Conservation (phyloP, 495 filamentous ascomycete genomes). For the Aeminium ludgeri region DNA sequence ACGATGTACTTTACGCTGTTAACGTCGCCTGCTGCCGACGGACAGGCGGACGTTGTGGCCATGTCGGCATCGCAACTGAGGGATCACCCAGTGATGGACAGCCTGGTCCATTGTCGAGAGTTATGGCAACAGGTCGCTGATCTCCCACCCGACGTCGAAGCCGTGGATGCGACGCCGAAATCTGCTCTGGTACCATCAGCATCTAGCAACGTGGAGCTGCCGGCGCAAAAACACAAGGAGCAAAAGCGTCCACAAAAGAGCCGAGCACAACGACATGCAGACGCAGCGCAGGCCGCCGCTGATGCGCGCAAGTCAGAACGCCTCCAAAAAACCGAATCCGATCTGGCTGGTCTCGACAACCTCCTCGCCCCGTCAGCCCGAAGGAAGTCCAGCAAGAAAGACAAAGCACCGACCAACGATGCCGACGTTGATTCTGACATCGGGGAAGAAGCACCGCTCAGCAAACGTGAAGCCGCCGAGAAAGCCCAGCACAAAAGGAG, state of each 20-base stretch:
- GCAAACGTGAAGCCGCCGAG: slow-evolving; percentile 50
- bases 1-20: slow-evolving; percentile 89
- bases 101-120: slow-evolving; percentile 58
- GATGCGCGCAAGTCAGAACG: slow-evolving; percentile 39
- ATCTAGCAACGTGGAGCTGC: neutral
- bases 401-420: slow-evolving; percentile 9
- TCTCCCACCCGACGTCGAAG: slow-evolving; percentile 22
- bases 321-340: slow-evolving; percentile 42
- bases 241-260: slow-evolving; percentile 28
- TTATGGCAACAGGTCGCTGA: slow-evolving; percentile 65
- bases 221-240: slow-evolving; percentile 17
- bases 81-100: slow-evolving; percentile 79
- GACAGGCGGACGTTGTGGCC: slow-evolving; percentile 27
- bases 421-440: slow-evolving; percentile 46
- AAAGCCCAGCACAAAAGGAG: slow-evolving; percentile 75
- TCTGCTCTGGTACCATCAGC: slow-evolving; percentile 21
- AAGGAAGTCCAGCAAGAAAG: slow-evolving; percentile 23
- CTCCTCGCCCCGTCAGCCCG: slow-evolving; percentile 18
- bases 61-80: slow-evolving; percentile 56
- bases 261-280: slow-evolving; percentile 35
- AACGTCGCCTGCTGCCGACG: slow-evolving; percentile 46
- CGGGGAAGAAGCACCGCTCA: slow-evolving; percentile 46
- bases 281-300: slow-evolving; percentile 35
- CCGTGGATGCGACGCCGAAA: slow-evolving; percentile 22
- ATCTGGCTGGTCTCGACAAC: slow-evolving; percentile 45